Evolutionary conservation across 139 green algal genomes (phyloP).

Genomic region (Chlamydomonas asymmetrica): DNA sequence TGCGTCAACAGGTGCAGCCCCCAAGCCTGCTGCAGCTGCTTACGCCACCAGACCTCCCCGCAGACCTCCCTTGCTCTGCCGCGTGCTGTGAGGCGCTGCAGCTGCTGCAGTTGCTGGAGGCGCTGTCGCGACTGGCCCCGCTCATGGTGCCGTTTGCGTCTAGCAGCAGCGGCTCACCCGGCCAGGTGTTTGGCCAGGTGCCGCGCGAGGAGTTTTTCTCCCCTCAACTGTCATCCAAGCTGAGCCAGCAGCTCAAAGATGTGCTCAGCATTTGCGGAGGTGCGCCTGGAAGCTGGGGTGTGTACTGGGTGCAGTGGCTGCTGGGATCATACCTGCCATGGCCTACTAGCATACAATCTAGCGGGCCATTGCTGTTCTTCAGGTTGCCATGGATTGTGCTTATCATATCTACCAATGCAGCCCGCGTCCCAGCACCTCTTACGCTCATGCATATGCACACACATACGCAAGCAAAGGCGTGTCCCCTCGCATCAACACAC

Average conservation of each 20-base stretch:
- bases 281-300: too few relatives aligned
- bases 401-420: too few relatives aligned
- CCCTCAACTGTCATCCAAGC: slow-evolving; percentile 87
- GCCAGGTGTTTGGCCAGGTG: slow-evolving; percentile 36
- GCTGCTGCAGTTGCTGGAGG: slow-evolving; percentile 76
- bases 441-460: too few relatives aligned
- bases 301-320: background rate
- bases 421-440: too few relatives aligned
- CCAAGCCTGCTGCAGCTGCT: slow-evolving; percentile 67
- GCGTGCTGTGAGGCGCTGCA: slow-evolving; percentile 53
- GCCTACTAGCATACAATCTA: too few relatives aligned
- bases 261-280: too few relatives aligned
- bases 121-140: slow-evolving; percentile 54
- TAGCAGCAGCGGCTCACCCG: slow-evolving; percentile 3
- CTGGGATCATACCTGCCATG: background rate
- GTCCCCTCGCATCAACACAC: too few relatives aligned
- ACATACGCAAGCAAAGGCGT: too few relatives aligned
- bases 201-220: slow-evolving; percentile 78
- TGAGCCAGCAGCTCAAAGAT: slow-evolving; percentile 88
- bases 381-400: too few relatives aligned
- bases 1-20: slow-evolving; percentile 21
- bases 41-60: slow-evolving; percentile 37
- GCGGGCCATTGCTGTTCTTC: too few relatives aligned
- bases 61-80: slow-evolving; percentile 27
- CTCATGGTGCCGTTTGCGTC: slow-evolving; percentile 18